Base-by-base conservation (phyloP, 2,329 filamentous ascomycete species). In the Tetracladium maxilliforme region DNA sequence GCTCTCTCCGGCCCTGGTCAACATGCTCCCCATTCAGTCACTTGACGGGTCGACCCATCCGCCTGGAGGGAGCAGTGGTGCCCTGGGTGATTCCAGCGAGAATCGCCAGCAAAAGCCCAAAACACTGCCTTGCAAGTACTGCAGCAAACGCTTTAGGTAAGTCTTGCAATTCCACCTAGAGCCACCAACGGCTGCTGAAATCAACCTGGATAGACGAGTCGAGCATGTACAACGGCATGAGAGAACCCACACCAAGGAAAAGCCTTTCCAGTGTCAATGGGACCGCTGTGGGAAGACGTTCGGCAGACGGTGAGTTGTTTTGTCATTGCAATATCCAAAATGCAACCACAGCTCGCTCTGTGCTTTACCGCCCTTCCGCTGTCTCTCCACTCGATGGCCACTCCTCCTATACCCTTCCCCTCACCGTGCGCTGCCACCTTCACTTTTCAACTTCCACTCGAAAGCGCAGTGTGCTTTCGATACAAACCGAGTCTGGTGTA, bases 171-270 rank as follows among this genome's bases (percentile, higher is more conserved):
- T 20, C 18, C 18, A 9, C 9, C 9, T n/a, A 9, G 9, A 9
- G 18, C n/a, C 9, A 9, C 18, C n/a, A n/a, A 9, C n/a, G 9
- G 18, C n/a, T n/a, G 9, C 18, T n/a, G 18, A 20, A 20, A 9
- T 9, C 18, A 20, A 20, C 18, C 9, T 20, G 18, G n/a, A 46
- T 48, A 70, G 67, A 45, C 65, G 68, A 39, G 65, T 72, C 36
- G 68, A 73, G 45, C 68, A 73, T 47, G 64, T 73, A 26, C 66
- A 72, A 45, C 57, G 68, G 42, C 68, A 73, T 44, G 66, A 71
- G 45, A 58, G 67, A 33, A 71, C 66, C 17, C 68, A 73, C 47
- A 73, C 68, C 36, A 72, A 72, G 40, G 68, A 72, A 48, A 72
- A 72, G 44, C 68, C 68, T 7, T 73, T 72, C 41, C 57, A 61